Conservation (phyloP, 352 stramenopile species). For the Globisporangium barbulae region DNA sequence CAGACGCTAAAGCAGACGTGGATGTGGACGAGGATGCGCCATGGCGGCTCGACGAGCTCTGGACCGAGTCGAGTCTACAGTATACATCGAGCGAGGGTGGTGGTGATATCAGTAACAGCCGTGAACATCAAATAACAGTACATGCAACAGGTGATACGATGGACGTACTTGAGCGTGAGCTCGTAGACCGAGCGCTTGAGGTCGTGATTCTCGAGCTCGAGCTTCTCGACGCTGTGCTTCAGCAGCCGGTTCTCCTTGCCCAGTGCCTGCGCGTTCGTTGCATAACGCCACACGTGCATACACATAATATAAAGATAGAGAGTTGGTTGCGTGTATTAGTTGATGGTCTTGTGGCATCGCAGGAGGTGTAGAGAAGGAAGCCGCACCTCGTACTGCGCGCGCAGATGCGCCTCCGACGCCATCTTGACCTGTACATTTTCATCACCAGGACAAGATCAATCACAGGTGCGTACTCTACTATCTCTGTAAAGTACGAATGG, state of each 20-base stretch:
- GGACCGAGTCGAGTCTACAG: conserved; percentile 63
- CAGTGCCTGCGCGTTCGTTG: conserved; percentile 33
- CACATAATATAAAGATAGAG: not conserved
- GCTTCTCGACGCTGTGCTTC: conserved; percentile 75
- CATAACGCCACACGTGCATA: not conserved
- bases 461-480: not conserved
- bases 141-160: no score
- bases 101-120: not conserved
- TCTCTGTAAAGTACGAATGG: conserved; percentile 3
- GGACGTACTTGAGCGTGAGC: conserved; percentile 78
- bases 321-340: not conserved
- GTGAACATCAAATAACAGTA: not conserved
- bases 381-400: conserved; percentile 79
- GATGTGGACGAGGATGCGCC: conserved; percentile 13
- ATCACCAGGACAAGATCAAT: not conserved
- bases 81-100: not conserved
- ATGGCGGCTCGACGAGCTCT: conserved; percentile 25
- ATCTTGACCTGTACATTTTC: conserved; percentile 26
- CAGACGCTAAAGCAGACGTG: conserved; percentile 24
- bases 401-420: conserved; percentile 79
- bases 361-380: no score
- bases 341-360: no score
- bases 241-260: conserved; percentile 87
- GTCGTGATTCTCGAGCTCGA: conserved; percentile 87
- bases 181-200: conserved; percentile 91